phyloP scores from a whole-genome alignment of 176 grass and related monocot species.

The Cenchrus americanus region DNA sequence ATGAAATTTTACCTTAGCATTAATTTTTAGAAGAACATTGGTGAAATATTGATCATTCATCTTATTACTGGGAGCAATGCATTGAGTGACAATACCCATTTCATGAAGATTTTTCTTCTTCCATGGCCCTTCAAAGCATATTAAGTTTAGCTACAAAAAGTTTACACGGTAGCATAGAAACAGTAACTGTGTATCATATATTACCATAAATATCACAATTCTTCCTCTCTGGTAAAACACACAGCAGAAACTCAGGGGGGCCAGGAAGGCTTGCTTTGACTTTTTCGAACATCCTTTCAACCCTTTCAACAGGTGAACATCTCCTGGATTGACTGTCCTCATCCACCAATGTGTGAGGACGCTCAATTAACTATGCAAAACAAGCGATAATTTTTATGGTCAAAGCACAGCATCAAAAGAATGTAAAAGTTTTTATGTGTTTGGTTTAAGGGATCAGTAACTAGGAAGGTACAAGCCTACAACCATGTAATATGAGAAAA shows the following conservation, averaged over 20 bases:
- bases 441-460: background rate
- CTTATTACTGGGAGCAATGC: conserved; percentile 72
- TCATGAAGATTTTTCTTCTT: conserved; percentile 98
- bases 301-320: conserved; percentile 72
- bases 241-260: conserved; percentile 80
- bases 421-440: conserved; percentile 17
- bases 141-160: conserved; percentile 23
- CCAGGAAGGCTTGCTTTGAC: conserved; percentile 62
- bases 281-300: conserved; percentile 89
- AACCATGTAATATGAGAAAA: no score
- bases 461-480: no score
- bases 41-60: conserved; percentile 96
- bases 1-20: conserved; percentile 77
- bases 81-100: conserved; percentile 87
- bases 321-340: conserved; percentile 74
- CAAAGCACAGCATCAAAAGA: conserved; percentile 33
- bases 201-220: conserved; percentile 92
- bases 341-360: conserved; percentile 69
- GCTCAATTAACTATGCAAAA: conserved; percentile 65
- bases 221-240: conserved; percentile 87
- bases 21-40: conserved; percentile 95
- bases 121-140: conserved; percentile 75
- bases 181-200: background rate
- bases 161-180: background rate
- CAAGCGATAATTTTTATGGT: conserved; percentile 35